Evolutionary conservation across 306 rosid species (phyloP).

Genomic region (Lablab purpureus): DNA sequence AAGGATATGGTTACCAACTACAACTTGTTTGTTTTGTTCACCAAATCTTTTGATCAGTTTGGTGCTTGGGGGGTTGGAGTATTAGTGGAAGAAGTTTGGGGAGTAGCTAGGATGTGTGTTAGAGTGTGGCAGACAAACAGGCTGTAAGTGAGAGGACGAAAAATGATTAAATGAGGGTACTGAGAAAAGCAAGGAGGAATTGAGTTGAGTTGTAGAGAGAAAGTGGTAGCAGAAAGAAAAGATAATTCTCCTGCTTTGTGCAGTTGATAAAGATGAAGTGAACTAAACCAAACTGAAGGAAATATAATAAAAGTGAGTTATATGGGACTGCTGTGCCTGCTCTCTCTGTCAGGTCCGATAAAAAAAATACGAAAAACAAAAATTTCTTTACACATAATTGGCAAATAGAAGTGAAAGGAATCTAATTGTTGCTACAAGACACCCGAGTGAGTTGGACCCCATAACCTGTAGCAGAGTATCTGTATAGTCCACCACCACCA

Average conservation of each 20-base stretch:
- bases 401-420: constrained; percentile 45
- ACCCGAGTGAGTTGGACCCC: constrained; percentile 62
- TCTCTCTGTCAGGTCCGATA: constrained; percentile 8
- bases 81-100: constrained; percentile 11
- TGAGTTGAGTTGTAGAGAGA: constrained; percentile 34
- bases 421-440: constrained; percentile 57
- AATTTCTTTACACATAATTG: constrained; percentile 13
- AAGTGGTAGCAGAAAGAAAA: constrained; percentile 45
- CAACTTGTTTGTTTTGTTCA: constrained; percentile 61
- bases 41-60: constrained; percentile 57
- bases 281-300: constrained; percentile 44
- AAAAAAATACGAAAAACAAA: constrained; percentile 16
- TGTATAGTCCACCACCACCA: constrained; percentile 38
- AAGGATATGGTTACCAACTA: constrained; percentile 72
- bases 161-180: constrained; percentile 26
- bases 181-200: constrained; percentile 38
- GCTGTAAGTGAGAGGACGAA: constrained; percentile 27
- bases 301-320: constrained; percentile 40
- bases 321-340: constrained; percentile 49
- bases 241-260: constrained; percentile 45
- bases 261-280: constrained; percentile 35
- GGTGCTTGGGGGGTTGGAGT: constrained; percentile 3
- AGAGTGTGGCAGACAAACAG: constrained; percentile 28
- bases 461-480: constrained; percentile 37
- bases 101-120: constrained; percentile 37